Evolutionary conservation across 2,329 filamentous ascomycete species (phyloP), one percentile per base, ranked within the genome.

Genomic region (Fusarium veterinarium): DNA sequence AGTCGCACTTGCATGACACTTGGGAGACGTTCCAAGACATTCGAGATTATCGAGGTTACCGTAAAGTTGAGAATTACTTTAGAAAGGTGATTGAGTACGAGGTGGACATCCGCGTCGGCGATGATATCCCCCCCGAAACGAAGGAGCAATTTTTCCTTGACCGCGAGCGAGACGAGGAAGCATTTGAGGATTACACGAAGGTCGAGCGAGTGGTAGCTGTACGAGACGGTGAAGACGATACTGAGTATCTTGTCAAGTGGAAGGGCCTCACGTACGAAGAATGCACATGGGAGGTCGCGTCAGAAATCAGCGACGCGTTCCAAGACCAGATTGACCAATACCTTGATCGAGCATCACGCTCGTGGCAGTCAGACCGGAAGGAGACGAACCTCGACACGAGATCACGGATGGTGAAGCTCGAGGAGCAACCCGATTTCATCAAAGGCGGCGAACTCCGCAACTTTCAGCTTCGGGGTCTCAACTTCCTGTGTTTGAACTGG

Each of bases 401-500:
- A 60, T 90, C 91, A 35, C 85, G 89, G 86, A 95, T 88, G 88
- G 89, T 83, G 60, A 94, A 88, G 81, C 84, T 97, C 72, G 92
- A 93, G 69, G 89, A 91, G 64, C 95, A 98, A 77, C 96, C 96
- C 1, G 87, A 89, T 38, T 99, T 97, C 79, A 91, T 99, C 82
- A 89, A 91, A 74, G 90, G 91, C 75, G 96, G 96, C 46, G 90
- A 96, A 81, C 89, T 99, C 58, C 92, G 96, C 75, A 92, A 95
- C 72, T 99, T 99, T 80, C 97, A 99, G 82, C 88, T 98, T 76
- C 94, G 92, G 73, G 96, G 97, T 35, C 86, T 99, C 68, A 98
- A 98, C 84, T 99, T 98, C 82, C 86, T 99, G 71, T 94, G 94
- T 49, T 94, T 97, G 83, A 97, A 98, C 82, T 99, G 97, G 97